Evolutionary conservation across 768 basidiomycete species (phyloP).

Genomic region (Psilocybe sp.): DNA sequence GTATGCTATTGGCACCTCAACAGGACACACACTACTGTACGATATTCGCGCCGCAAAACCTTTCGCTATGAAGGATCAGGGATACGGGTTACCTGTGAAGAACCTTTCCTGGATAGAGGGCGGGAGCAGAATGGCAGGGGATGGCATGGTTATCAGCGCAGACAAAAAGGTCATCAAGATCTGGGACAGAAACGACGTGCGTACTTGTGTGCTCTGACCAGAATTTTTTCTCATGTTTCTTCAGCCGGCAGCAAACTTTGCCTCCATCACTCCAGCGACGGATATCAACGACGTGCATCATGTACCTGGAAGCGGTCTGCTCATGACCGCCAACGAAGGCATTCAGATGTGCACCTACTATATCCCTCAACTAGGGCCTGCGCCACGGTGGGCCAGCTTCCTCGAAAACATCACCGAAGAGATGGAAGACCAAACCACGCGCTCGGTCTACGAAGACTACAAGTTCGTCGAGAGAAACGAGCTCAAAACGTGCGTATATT

Average conservation of each 20-base stretch:
- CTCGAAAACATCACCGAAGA: slow-evolving; percentile 98
- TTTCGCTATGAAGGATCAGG: slow-evolving; percentile 93
- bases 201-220: slow-evolving; percentile 22
- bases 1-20: slow-evolving; percentile 92
- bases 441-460: slow-evolving; percentile 90
- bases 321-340: slow-evolving; percentile 95
- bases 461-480: slow-evolving; percentile 93
- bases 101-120: slow-evolving; percentile 89
- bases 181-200: slow-evolving; percentile 84
- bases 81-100: slow-evolving; percentile 89
- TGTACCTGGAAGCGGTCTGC: slow-evolving; percentile 81
- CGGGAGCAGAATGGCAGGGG: slow-evolving; percentile 78
- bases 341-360: slow-evolving; percentile 94
- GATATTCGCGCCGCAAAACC: slow-evolving; percentile 85
- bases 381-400: slow-evolving; percentile 96
- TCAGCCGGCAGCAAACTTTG: slow-evolving; percentile 83
- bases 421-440: slow-evolving; percentile 85
- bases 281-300: slow-evolving; percentile 92
- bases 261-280: slow-evolving; percentile 86
- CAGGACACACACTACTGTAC: slow-evolving; percentile 92
- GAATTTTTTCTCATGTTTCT: slow-evolving; percentile 10
- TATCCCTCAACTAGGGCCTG: slow-evolving; percentile 93
- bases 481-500: slow-evolving; percentile 68
- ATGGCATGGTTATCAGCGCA: slow-evolving; percentile 85
- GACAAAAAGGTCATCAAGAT: slow-evolving; percentile 98